These are phyloP conservation scores for Plasmopara muralis DNA, from an alignment of 352 stramenopile genomes.

Conservation along the genomic window DNA sequence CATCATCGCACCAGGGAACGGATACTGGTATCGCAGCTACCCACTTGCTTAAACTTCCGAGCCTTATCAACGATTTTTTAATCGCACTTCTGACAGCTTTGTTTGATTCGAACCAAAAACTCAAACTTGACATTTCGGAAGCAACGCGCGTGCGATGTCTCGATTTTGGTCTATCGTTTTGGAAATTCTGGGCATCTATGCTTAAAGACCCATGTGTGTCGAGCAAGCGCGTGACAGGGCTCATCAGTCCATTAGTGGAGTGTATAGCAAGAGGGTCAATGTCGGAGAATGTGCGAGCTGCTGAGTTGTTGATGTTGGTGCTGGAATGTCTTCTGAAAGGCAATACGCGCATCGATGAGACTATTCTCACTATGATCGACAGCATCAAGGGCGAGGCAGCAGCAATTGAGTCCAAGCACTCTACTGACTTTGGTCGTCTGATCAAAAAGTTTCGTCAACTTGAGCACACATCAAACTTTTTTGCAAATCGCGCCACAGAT, in stretches of 20 bases:
- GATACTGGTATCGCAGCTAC: conserved; percentile 25
- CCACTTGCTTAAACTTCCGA: conserved; percentile 57
- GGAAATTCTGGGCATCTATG: conserved; percentile 58
- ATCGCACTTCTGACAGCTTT: conserved; percentile 42
- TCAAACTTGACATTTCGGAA: conserved; percentile 33
- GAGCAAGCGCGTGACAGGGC: conserved; percentile 45
- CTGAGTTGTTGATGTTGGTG: conserved; percentile 62
- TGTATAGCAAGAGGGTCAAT: conserved; percentile 41
- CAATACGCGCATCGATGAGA: conserved; percentile 47
- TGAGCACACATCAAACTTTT: conserved; percentile 45
- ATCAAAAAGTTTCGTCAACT: conserved; percentile 64
- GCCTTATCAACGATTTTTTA: conserved; percentile 69
- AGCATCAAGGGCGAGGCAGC: conserved; percentile 39
- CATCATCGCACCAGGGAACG: conserved; percentile 23
- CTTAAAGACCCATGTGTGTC: conserved; percentile 40
- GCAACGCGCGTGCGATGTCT: conserved; percentile 51
- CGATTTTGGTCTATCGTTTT: conserved; percentile 68
- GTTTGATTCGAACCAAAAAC: conserved; percentile 25
- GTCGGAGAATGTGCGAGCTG: conserved; percentile 56
- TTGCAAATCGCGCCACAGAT: conserved; percentile 30
- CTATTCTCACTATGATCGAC: conserved; percentile 38
- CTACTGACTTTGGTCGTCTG: conserved; percentile 58
- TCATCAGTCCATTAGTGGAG: conserved; percentile 47
- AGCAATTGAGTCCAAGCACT: conserved; percentile 56
- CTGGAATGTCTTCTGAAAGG: conserved; percentile 45